Percentiles rank a stretch among this genome's conserved stretches.
phyloP scores from a whole-genome alignment of 805 yeast species.

The Candida orba region DNA sequence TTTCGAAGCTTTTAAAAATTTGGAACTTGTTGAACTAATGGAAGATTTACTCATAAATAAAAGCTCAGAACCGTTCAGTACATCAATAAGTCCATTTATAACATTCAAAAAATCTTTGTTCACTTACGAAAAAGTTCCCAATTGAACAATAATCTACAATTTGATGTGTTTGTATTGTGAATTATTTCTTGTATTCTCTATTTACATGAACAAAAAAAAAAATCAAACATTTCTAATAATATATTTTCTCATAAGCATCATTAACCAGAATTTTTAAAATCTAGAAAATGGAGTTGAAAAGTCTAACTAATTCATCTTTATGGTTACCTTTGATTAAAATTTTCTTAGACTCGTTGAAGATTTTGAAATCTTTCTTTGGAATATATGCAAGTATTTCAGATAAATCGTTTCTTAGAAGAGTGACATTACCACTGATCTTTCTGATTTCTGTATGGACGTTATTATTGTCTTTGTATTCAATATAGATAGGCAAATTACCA shows the following conservation, averaged over 20 bases:
- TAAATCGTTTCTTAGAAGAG: slow-evolving; percentile 61
- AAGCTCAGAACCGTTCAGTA: slow-evolving; percentile 12
- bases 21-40: slow-evolving; percentile 8
- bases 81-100: slow-evolving; percentile 10
- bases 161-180: neutral
- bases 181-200: neutral
- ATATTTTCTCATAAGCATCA: neutral
- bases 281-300: slow-evolving; percentile 15
- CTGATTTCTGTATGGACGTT: slow-evolving; percentile 65
- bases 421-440: slow-evolving; percentile 60
- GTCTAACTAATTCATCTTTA: slow-evolving; percentile 13
- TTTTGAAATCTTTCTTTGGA: slow-evolving; percentile 37
- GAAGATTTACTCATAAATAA: slow-evolving; percentile 3
- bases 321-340: slow-evolving; percentile 27
- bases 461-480: slow-evolving; percentile 56
- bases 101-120: slow-evolving; percentile 7
- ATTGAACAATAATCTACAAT: neutral
- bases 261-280: neutral
- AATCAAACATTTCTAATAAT: neutral
- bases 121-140: slow-evolving; percentile 13
- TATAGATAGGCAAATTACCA: slow-evolving; percentile 79
- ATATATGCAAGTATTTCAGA: slow-evolving; percentile 42
- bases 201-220: neutral
- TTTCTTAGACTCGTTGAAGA: slow-evolving; percentile 44
- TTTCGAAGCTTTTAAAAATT: slow-evolving; percentile 8